Evolutionary conservation across 306 rosid genomes (phyloP).

Genomic region (Astragalus glycyphyllos): DNA sequence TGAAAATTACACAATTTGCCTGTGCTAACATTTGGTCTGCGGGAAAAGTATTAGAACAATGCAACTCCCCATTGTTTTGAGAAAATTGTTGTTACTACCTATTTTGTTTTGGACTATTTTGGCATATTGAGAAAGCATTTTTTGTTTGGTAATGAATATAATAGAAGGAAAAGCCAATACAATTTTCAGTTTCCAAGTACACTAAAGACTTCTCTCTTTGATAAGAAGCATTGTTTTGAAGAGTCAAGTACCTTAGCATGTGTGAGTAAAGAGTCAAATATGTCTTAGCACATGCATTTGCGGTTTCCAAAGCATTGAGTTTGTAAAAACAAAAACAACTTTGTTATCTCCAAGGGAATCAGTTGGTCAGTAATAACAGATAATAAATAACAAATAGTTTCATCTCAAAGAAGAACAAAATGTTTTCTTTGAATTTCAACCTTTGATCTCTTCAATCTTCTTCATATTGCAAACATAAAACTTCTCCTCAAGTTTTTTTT

Average conservation of each 20-base stretch:
- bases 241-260: conserved; percentile 46
- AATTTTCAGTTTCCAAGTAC: neutral
- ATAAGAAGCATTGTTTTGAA: conserved; percentile 19
- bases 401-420: conserved; percentile 27
- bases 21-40: neutral
- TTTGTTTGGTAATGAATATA: conserved; percentile 23
- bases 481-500: neutral
- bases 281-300: conserved; percentile 50
- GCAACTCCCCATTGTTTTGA: conserved; percentile 4
- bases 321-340: conserved; percentile 40
- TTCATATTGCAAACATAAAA: neutral
- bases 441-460: neutral
- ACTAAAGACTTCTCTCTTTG: too few species aligned
- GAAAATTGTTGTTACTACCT: conserved; percentile 10
- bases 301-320: conserved; percentile 54
- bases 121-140: too few species aligned
- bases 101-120: neutral
- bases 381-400: conserved; percentile 43
- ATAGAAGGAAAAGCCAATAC: conserved; percentile 27
- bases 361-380: conserved; percentile 20
- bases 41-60: neutral
- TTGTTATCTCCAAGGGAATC: conserved; percentile 55
- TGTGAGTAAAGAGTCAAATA: conserved; percentile 41
- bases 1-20: too few species aligned
- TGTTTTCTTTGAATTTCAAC: conserved; percentile 3